These are phyloP conservation scores for Fusarium sp. DNA, from an alignment of 2,329 filamentous ascomycete species.

Conservation along the genomic window DNA sequence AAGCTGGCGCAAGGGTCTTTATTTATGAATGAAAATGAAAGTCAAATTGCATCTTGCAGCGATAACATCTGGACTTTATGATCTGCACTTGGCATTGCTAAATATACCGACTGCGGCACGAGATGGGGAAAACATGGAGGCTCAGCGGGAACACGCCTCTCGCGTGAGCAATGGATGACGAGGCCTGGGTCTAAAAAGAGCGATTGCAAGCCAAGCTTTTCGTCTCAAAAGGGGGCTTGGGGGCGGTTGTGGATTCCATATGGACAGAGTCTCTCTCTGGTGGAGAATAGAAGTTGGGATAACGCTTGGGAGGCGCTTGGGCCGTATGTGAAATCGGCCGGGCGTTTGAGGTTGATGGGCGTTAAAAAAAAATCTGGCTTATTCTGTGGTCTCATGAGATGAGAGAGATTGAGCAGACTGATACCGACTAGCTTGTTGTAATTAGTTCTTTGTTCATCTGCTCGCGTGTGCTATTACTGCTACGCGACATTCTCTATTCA, in stretches of 20 bases:
- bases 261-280: background rate
- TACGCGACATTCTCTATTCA: background rate
- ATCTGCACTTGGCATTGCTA: conserved; percentile 37
- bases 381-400: background rate
- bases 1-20: conserved; percentile 18
- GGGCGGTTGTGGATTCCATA: background rate
- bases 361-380: background rate
- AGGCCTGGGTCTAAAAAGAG: conserved; percentile 25
- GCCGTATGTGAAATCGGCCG: conserved; percentile 1
- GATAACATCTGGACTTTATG: conserved; percentile 2
- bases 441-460: background rate
- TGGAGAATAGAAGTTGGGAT: conserved; percentile 13
- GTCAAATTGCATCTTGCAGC: background rate
- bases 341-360: conserved; percentile 30
- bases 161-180: conserved; percentile 30
- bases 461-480: background rate
- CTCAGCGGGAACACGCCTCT: conserved; percentile 32
- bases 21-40: conserved; percentile 29
- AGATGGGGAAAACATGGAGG: conserved; percentile 16
- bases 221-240: conserved; percentile 13
- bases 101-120: conserved; percentile 22
- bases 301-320: background rate
- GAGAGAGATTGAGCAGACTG: background rate
- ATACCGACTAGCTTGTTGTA: background rate
- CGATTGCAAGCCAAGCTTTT: conserved; percentile 31